Evolutionary conservation across 2,329 filamentous ascomycete species (phyloP).

Genomic region (Verticillium tricorpus): DNA sequence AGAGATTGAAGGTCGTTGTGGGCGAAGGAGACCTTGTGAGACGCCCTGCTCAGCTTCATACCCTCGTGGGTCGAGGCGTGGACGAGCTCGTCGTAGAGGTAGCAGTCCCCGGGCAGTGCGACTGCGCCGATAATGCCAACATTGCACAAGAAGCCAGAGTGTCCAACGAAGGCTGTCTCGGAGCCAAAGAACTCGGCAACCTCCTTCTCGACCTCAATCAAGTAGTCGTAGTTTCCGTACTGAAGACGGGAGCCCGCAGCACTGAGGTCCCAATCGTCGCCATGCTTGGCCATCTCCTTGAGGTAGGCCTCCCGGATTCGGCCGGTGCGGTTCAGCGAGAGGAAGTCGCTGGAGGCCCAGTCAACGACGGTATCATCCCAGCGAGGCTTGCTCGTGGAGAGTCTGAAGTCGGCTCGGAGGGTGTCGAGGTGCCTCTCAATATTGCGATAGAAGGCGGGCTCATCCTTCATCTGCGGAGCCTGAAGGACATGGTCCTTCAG

Average conservation of each 20-base stretch:
- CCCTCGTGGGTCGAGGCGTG: constrained; percentile 78
- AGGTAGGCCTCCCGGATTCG: constrained; percentile 43
- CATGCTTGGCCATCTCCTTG: constrained; percentile 30
- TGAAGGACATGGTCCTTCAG: neutral
- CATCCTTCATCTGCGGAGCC: neutral
- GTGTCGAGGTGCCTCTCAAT: constrained; percentile 26
- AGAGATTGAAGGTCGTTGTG: constrained; percentile 49
- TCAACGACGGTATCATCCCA: constrained; percentile 28
- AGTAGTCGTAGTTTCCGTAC: constrained; percentile 60
- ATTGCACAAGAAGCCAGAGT: constrained; percentile 63
- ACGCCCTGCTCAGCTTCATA: constrained; percentile 60
- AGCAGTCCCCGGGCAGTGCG: constrained; percentile 54
- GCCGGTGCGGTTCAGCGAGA: constrained; percentile 48
- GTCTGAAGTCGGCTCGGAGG: constrained; percentile 15
- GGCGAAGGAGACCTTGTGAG: constrained; percentile 41
- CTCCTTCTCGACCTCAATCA: constrained; percentile 46
- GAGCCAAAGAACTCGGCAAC: constrained; percentile 45
- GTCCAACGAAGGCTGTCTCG: constrained; percentile 44
- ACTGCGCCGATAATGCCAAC: constrained; percentile 55
- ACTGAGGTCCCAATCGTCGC: constrained; percentile 38
- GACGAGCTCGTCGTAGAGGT: constrained; percentile 71
- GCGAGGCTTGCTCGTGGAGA: constrained; percentile 19
- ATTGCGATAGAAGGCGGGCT: constrained; percentile 15
- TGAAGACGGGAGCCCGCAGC: constrained; percentile 58
- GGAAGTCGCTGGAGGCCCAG: constrained; percentile 64